Evolutionary conservation across 176 grass and related monocot species (phyloP).

Genomic region (Urochloa ruziziensis): DNA sequence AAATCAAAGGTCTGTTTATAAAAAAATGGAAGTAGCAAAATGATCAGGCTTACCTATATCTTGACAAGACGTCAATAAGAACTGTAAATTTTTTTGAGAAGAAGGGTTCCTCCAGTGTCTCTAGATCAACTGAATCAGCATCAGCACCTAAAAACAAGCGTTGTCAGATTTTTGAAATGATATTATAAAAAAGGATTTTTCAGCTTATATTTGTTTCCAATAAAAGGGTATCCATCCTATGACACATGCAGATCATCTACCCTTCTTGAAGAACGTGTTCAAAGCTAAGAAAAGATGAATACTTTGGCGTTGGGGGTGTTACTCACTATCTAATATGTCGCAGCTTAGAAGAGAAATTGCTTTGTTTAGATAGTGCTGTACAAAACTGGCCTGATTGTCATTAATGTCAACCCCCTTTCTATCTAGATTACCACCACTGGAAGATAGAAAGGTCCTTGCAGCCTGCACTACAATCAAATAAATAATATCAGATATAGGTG

Average conservation of each 20-base stretch:
- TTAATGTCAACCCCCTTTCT: conserved; percentile 28
- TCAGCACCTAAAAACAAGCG: conserved; percentile 38
- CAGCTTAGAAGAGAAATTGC: conserved; percentile 61
- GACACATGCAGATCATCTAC: background rate
- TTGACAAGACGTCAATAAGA: conserved; percentile 71
- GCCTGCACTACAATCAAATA: conserved; percentile 57
- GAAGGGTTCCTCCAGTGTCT: conserved; percentile 82
- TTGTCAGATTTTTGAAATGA: conserved; percentile 17
- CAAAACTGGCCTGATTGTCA: conserved; percentile 21
- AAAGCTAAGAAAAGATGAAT: background rate
- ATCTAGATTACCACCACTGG: conserved; percentile 25
- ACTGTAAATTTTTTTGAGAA: conserved; percentile 76
- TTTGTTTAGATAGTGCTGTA: conserved; percentile 51
- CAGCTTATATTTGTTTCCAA: background rate
- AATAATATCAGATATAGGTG: conserved; percentile 15
- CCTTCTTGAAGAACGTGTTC: background rate
- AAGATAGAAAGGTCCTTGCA: conserved; percentile 48
- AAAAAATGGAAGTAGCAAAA: conserved; percentile 12
- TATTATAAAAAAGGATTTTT: background rate
- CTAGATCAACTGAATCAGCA: conserved; percentile 47
- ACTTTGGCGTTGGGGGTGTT: no score
- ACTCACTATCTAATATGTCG: conserved; percentile 56
- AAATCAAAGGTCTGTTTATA: background rate
- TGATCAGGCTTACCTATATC: conserved; percentile 52
- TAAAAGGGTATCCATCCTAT: background rate